These are phyloP conservation scores for Dendrothele bispora DNA, from an alignment of 768 basidiomycete species.

Conservation along the genomic window DNA sequence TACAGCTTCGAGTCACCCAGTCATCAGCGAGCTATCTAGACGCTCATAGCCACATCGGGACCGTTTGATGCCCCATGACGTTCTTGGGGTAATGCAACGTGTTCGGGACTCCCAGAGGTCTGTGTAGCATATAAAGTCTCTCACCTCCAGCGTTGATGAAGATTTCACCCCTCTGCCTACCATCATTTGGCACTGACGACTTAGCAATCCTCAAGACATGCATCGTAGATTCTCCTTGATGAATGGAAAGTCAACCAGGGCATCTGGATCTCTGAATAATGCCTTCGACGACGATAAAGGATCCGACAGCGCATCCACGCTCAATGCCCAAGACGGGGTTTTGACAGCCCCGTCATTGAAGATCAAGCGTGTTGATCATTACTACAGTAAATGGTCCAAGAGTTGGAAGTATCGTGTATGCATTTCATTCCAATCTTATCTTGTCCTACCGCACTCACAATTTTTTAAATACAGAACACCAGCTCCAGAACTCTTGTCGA, in stretches of 20 bases:
- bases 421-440: not conserved
- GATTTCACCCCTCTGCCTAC: no score
- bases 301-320: slow-evolving; percentile 32
- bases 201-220: no score
- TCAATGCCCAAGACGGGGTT: slow-evolving; percentile 33
- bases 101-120: no score
- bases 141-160: no score
- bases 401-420: slow-evolving; percentile 56
- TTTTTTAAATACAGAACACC: slow-evolving; percentile 39
- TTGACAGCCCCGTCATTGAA: slow-evolving; percentile 49
- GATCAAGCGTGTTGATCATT: slow-evolving; percentile 60
- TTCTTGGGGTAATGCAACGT: no score
- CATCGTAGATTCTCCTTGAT: slow-evolving; percentile 24
- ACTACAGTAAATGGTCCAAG: slow-evolving; percentile 57
- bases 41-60: no score
- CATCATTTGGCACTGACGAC: no score
- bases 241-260: slow-evolving; percentile 17
- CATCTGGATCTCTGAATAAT: slow-evolving; percentile 12
- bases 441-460: not conserved
- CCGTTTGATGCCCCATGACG: no score
- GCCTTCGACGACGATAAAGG: slow-evolving; percentile 26
- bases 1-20: no score
- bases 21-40: no score
- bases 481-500: slow-evolving; percentile 54
- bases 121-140: no score